Evolutionary conservation across 352 stramenopile species (phyloP).

Genomic region (Plasmopara viticola): DNA sequence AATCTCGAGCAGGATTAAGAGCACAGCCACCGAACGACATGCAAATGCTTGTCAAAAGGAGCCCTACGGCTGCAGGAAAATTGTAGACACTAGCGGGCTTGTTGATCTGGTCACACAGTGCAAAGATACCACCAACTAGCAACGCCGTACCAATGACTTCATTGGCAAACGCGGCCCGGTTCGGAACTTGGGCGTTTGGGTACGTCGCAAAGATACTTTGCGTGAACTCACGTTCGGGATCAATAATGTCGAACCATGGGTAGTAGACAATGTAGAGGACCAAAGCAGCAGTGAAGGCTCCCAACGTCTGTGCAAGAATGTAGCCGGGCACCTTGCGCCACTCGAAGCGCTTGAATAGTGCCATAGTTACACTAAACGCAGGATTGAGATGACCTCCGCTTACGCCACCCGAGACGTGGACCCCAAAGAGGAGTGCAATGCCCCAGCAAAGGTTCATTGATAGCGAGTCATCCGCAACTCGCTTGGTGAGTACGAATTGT

Average conservation of each 20-base stretch:
- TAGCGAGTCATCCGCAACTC: constrained; percentile 40
- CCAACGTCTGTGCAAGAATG: constrained; percentile 37
- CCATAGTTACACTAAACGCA: constrained; percentile 45
- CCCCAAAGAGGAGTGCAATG: constrained; percentile 51
- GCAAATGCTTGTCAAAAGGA: constrained; percentile 28
- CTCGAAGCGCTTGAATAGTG: constrained; percentile 41
- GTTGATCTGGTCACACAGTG: constrained; percentile 38
- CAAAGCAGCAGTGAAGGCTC: constrained; percentile 36
- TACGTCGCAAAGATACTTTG: constrained; percentile 46
- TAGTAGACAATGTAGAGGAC: constrained; percentile 59
- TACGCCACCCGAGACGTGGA: constrained; percentile 48
- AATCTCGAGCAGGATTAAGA: constrained; percentile 40
- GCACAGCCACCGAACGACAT: constrained; percentile 38
- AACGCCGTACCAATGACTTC: constrained; percentile 40
- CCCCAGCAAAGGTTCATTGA: constrained; percentile 55
- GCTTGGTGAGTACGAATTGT: constrained; percentile 44
- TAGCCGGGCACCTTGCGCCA: constrained; percentile 50
- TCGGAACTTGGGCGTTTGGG: constrained; percentile 35
- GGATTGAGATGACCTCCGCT: constrained; percentile 62
- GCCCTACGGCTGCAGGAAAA: constrained; percentile 26
- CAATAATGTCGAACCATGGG: constrained; percentile 40
- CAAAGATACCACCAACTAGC: constrained; percentile 37
- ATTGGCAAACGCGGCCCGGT: constrained; percentile 33
- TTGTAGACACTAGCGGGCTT: constrained; percentile 35
- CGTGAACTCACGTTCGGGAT: constrained; percentile 31